These are phyloP conservation scores for Epichloe brachyelytri DNA, from an alignment of 2,329 filamentous ascomycete species.

Conservation along the genomic window DNA sequence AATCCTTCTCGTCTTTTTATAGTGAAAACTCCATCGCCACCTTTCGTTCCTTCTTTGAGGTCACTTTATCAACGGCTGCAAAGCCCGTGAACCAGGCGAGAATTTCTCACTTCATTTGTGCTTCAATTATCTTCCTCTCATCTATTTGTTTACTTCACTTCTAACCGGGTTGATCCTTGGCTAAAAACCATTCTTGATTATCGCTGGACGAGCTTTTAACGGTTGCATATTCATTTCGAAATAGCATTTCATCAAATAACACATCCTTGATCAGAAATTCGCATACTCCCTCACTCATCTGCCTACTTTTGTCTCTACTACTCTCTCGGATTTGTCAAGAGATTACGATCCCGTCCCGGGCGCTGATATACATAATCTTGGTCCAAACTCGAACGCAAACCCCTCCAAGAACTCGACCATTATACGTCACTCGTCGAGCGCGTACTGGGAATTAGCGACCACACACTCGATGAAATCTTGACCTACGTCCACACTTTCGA, in stretches of 20 bases:
- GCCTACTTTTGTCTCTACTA: neutral
- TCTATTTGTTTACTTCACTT: slow-evolving; percentile 9
- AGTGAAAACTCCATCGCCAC: neutral
- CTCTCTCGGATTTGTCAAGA: neutral
- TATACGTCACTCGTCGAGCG: too few species aligned
- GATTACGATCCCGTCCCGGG: neutral
- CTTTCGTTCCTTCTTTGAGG: neutral
- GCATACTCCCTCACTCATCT: neutral
- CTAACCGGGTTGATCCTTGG: slow-evolving; percentile 45
- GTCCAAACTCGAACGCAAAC: too few species aligned
- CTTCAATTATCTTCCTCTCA: slow-evolving; percentile 7
- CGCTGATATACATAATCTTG: neutral
- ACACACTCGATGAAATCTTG: too few species aligned
- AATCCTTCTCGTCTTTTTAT: neutral
- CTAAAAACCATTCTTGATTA: slow-evolving; percentile 14
- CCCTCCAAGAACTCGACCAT: too few species aligned
- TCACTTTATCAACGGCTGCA: neutral
- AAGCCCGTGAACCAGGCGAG: neutral
- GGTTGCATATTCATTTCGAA: neutral
- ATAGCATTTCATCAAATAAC: neutral
- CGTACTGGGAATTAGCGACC: too few species aligned
- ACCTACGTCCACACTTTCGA: too few species aligned
- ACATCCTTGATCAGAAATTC: neutral
- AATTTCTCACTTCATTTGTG: neutral
- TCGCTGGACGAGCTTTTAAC: slow-evolving; percentile 4